phyloP scores from a whole-genome alignment of 2,329 filamentous ascomycete species.

The Stenocarpella maydis region DNA sequence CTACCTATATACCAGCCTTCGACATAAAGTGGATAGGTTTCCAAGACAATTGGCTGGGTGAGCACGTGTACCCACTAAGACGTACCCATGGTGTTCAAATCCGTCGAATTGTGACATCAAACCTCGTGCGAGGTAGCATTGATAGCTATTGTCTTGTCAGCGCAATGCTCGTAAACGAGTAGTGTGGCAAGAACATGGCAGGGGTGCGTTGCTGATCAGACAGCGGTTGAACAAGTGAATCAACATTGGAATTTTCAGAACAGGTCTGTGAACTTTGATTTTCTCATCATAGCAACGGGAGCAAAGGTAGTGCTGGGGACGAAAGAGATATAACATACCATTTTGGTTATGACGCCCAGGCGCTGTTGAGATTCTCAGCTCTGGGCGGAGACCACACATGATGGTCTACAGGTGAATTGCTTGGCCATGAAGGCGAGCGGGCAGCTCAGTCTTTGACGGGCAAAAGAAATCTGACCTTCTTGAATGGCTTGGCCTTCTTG shows the following conservation, averaged over 20 bases:
- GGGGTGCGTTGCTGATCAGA: conserved; percentile 61
- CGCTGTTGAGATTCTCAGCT: background rate
- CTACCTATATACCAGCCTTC: background rate
- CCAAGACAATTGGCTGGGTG: background rate
- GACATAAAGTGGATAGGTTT: background rate
- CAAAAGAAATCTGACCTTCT: conserved; percentile 12
- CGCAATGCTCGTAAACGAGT: conserved; percentile 27
- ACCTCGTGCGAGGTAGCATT: background rate
- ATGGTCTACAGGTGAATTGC: background rate
- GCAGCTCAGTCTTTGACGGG: background rate
- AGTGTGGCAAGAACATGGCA: conserved; percentile 30
- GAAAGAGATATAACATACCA: conserved; percentile 49
- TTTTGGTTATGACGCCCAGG: conserved; percentile 29
- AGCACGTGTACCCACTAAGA: background rate
- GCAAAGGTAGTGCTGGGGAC: background rate
- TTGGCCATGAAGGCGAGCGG: background rate
- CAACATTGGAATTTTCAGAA: conserved; percentile 76
- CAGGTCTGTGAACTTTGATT: conserved; percentile 81
- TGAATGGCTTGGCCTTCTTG: conserved; percentile 40
- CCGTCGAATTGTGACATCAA: background rate
- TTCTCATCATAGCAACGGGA: conserved; percentile 73
- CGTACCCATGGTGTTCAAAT: too few relatives aligned
- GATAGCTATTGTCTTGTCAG: conserved; percentile 24
- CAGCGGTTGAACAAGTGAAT: conserved; percentile 83
- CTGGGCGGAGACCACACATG: background rate